A percentile compares a stretch with the other conserved stretches of the same genome.
Evolutionary conservation across 2,329 filamentous ascomycete species (phyloP).

Genomic region (Fusarium udum): DNA sequence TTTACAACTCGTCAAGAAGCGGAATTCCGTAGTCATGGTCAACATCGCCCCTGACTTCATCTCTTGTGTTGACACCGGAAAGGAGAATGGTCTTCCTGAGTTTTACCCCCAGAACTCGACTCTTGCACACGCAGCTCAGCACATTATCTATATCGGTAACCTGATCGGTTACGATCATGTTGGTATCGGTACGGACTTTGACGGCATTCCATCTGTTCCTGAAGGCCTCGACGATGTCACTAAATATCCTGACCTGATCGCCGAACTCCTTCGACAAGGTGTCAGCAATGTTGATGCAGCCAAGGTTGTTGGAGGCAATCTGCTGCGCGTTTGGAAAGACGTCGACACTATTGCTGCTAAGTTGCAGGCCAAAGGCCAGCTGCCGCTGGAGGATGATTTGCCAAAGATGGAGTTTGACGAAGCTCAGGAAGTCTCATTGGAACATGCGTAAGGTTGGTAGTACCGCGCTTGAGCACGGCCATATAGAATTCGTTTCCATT

Average conservation of each 20-base stretch:
- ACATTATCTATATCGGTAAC: conserved; percentile 84
- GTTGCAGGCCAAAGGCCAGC: conserved; percentile 68
- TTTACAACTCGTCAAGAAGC: conserved; percentile 77
- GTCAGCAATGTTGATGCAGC: conserved; percentile 77
- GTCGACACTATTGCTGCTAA: conserved; percentile 76
- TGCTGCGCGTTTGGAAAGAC: conserved; percentile 84
- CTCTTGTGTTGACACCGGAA: conserved; percentile 71
- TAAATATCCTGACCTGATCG: conserved; percentile 81
- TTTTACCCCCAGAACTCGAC: conserved; percentile 75
- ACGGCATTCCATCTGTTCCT: conserved; percentile 75
- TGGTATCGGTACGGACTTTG: conserved; percentile 89
- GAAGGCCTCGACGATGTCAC: conserved; percentile 84
- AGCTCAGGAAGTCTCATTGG: not conserved
- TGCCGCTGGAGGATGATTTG: conserved; percentile 63
- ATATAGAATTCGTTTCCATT: conserved; percentile 28
- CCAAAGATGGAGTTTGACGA: conserved; percentile 23
- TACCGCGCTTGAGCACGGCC: not conserved
- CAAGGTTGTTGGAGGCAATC: conserved; percentile 81
- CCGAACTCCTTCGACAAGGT: conserved; percentile 76
- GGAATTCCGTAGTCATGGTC: conserved; percentile 85
- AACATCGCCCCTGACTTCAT: conserved; percentile 89
- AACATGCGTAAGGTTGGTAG: not conserved
- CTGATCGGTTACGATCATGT: conserved; percentile 88
- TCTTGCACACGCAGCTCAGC: conserved; percentile 78
- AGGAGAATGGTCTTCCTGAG: conserved; percentile 72